Base-by-base conservation (phyloP, 805 yeast genomes). In the Trichomonascus vanleenenianus region DNA sequence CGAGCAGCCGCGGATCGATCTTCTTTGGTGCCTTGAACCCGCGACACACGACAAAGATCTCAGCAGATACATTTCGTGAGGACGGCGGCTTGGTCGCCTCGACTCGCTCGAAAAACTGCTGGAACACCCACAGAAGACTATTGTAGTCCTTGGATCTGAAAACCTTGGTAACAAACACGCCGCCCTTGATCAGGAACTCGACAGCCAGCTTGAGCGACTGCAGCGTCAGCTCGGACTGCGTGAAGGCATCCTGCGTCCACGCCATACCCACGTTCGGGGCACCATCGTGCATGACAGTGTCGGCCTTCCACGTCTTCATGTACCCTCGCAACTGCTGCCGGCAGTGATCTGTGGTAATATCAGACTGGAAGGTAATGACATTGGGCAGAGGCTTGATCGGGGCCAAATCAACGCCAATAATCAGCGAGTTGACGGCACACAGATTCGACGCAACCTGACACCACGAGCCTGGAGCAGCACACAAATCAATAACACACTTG, bases 381-480 rank as follows among this genome's bases (percentile, higher is more conserved):
- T 93, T 89, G 20, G 97, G 97, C 62, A 93, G 74, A n/a, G 96
- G 83, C 61, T 87, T 91, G 71, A 93, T 93, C 14, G 97, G 97
- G 30, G 89, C 97, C 58, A 93, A 83, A 76, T 93, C 98, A n/a
- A 93, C 98, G 66, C 98, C 98, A 45, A 93, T 87, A 59, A 93
- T 93, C 55, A 93, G 74, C 0, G 97, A 86, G 65, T 88, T 87
- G 1, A 88, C 73, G 1, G 98, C 97, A 68, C 97, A 88, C 44
- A 87, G 66, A 50, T 88, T 85, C 1, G 95, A 80, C 0, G 98
- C 98, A 38, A 93, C 97, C 70, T 93, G 98, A 75, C 98, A 93
- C 98, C 98, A 93, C 2, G 97, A 87, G 47, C 98, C 98, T 36
- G 97, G 97, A 9, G 98, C 98, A 44, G 97, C 97, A 81, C 98